Base-by-base conservation (phyloP, 2,329 filamentous ascomycete species). In the Penicillium capsulatum region DNA sequence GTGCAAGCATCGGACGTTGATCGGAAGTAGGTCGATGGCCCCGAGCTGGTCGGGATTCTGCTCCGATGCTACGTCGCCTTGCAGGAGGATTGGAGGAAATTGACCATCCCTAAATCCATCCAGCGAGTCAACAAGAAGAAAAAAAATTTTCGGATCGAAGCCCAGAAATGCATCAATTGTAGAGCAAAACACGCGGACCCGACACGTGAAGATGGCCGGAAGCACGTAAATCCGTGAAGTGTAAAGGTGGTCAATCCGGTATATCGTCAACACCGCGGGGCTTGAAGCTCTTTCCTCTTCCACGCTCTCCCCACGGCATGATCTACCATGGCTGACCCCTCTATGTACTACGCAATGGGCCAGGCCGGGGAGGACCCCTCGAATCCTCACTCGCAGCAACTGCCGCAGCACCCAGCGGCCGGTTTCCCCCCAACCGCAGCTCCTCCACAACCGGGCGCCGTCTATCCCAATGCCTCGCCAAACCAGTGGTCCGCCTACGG, bases 351-450 rank as follows among this genome's bases (percentile, higher is more conserved):
- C 52, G 46, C 60, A 44, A 54, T 62, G 51, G 66, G 63, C 41
- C 59, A 65, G 47, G 55, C 61, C 46, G 55, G 55, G 49, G 75
- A 81, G 50, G 67, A 73, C 68, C 77, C 58, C 71, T 77, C 65
- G 65, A 79, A 64, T 67, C 75, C 56, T 66, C 72, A 65, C 61
- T 68, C 54, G 7, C 74, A 77, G 47, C 74, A 55, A 13, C 22
- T 72, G 34, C 69, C 72, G 48, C 77, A 79, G 54, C 57, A 60
- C 33, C 53, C 64, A 41, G 50, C 62, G 36, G 57, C 65, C 40
- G 63, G 63, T 2, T 49, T 49, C 32, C 42, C 55, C 42, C 60
- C 66, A 31, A 57, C 62, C 35, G 56, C 64, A 37, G 59, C 62
- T 36, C 61, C 67, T 45, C 57, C 57, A n/a, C 67, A 69, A 40